phyloP scores from a whole-genome alignment of 1,284 basidiomycete species.

The Malassezia furfur region DNA sequence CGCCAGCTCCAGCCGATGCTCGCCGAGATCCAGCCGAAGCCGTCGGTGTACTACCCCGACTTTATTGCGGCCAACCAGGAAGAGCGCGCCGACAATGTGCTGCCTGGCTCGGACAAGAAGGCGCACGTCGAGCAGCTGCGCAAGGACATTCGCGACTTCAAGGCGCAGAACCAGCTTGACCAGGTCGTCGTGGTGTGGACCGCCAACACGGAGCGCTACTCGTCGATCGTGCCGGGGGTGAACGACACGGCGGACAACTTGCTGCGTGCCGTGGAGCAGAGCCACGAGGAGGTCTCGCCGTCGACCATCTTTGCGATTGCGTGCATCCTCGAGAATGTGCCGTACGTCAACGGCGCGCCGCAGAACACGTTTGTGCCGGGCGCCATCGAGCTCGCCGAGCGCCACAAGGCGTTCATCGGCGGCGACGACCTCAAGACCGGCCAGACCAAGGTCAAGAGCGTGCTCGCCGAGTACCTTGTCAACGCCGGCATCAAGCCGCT shows the following conservation, averaged over 20 bases:
- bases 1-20: constrained; percentile 83
- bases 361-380: constrained; percentile 99
- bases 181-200: constrained; percentile 85
- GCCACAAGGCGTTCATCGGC: constrained; percentile 81
- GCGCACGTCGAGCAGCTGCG: constrained; percentile 86
- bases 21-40: constrained; percentile 73
- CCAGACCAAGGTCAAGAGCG: constrained; percentile 60
- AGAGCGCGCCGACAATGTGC: constrained; percentile 82
- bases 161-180: constrained; percentile 70
- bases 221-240: constrained; percentile 82
- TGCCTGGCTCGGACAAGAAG: constrained; percentile 76
- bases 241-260: constrained; percentile 91
- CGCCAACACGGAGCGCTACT: constrained; percentile 97
- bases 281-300: constrained; percentile 85
- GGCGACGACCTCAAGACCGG: constrained; percentile 86
- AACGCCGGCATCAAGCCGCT: constrained; percentile 98
- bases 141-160: constrained; percentile 86
- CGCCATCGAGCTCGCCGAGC: constrained; percentile 82
- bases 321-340: constrained; percentile 84
- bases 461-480: constrained; percentile 93
- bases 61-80: constrained; percentile 93
- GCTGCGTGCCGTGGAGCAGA: constrained; percentile 68
- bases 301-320: constrained; percentile 93
- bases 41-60: constrained; percentile 68
- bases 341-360: constrained; percentile 94